A percentile compares a stretch with the other conserved stretches of the same genome.
Conservation (phyloP, 1,284 basidiomycete genomes). For the Volvariella volvacea region DNA sequence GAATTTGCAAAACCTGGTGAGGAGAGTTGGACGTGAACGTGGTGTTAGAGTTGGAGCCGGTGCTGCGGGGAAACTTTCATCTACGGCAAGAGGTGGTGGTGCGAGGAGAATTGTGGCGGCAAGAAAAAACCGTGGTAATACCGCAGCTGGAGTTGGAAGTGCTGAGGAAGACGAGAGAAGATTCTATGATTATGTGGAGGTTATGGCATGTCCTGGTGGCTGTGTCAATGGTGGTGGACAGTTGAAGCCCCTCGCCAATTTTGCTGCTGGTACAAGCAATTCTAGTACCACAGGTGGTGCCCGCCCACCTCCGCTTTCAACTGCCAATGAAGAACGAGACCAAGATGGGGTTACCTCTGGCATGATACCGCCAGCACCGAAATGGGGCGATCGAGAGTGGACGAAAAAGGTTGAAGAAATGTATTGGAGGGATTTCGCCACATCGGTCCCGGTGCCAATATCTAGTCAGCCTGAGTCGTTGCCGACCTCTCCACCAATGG, state of each 20-base stretch:
- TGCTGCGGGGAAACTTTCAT: slow-evolving; percentile 50
- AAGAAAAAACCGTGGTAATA: slow-evolving; percentile 18
- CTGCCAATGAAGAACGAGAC: slow-evolving; percentile 55
- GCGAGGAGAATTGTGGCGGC: slow-evolving; percentile 21
- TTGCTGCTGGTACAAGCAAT: background rate
- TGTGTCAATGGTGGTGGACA: slow-evolving; percentile 99
- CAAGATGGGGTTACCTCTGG: slow-evolving; percentile 30
- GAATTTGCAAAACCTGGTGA: slow-evolving; percentile 95
- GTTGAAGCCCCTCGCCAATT: slow-evolving; percentile 44
- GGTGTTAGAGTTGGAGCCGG: slow-evolving; percentile 70
- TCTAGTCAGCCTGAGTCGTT: too few relatives aligned
- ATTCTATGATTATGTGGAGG: slow-evolving; percentile 93
- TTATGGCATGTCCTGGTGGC: slow-evolving; percentile 98
- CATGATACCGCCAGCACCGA: slow-evolving; percentile 10
- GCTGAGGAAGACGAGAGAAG: slow-evolving; percentile 37
- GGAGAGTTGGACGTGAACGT: slow-evolving; percentile 84
- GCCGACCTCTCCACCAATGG: too few relatives aligned
- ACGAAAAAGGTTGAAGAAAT: slow-evolving; percentile 67
- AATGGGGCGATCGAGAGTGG: slow-evolving; percentile 77
- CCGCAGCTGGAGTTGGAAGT: slow-evolving; percentile 13
- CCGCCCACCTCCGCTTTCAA: background rate
- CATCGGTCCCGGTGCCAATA: too few relatives aligned
- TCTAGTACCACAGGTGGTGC: background rate
- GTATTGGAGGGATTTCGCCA: slow-evolving; percentile 53
- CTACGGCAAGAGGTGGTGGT: slow-evolving; percentile 15